Percentiles rank a stretch among this genome's conserved stretches.
Evolutionary conservation across 345 rosid genomes (phyloP).

Genomic region (Gossypium herbaceum): DNA sequence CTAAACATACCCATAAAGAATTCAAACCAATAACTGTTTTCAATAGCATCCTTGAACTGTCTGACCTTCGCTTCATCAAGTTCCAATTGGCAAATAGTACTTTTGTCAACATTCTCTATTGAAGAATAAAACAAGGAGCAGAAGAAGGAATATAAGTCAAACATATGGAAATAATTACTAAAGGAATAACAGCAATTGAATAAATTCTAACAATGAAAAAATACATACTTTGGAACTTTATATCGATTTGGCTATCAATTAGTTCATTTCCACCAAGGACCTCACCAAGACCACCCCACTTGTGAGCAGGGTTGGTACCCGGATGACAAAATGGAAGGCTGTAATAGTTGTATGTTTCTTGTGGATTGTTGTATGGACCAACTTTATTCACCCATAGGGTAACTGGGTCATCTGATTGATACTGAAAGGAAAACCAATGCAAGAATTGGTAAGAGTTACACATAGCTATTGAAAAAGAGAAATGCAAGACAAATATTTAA

Average conservation of each 20-base stretch:
- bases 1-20: constrained; percentile 84
- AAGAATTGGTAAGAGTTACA: background rate
- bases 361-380: constrained; percentile 99
- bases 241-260: constrained; percentile 79
- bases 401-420: constrained; percentile 69
- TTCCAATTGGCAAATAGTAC: constrained; percentile 53
- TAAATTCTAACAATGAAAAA: constrained; percentile 4
- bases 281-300: constrained; percentile 99
- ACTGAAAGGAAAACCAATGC: constrained; percentile 45
- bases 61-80: constrained; percentile 72
- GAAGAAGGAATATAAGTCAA: background rate
- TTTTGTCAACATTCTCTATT: constrained; percentile 66
- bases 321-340: constrained; percentile 94
- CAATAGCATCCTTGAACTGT: constrained; percentile 90
- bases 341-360: constrained; percentile 97
- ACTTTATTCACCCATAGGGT: constrained; percentile 98
- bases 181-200: constrained; percentile 9
- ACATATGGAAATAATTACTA: constrained; percentile 7
- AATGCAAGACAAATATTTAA: background rate
- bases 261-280: constrained; percentile 99
- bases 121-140: background rate
- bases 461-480: background rate
- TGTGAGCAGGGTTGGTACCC: constrained; percentile 61
- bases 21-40: constrained; percentile 90
- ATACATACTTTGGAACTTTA: constrained; percentile 74